Evolutionary conservation across 2,329 filamentous ascomycete genomes (phyloP).

Genomic region (Zymoseptoria brevis): DNA sequence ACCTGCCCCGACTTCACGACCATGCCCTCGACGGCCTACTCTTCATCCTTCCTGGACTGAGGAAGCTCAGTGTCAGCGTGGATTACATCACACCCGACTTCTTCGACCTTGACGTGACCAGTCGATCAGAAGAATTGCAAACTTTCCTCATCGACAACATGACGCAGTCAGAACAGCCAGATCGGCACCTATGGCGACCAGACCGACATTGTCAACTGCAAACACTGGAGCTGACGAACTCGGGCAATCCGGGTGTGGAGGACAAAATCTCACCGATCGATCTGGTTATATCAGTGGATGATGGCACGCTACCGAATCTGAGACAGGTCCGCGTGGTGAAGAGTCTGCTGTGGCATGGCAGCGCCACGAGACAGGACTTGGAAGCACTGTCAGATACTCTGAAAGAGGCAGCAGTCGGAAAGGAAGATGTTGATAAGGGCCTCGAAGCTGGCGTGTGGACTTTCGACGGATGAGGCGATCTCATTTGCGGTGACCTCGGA

Average conservation of each 20-base stretch:
- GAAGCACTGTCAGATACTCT: constrained; percentile 34
- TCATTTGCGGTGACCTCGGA: not conserved
- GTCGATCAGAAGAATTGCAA: constrained; percentile 2
- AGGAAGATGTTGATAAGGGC: constrained; percentile 2
- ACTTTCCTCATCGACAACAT: not conserved
- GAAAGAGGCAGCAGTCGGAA: constrained; percentile 21
- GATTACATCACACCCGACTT: constrained; percentile 40
- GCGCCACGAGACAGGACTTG: constrained; percentile 28
- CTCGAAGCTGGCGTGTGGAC: constrained; percentile 19
- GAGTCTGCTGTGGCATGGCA: constrained; percentile 34
- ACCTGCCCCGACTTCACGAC: constrained; percentile 34
- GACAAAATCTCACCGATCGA: constrained; percentile 36
- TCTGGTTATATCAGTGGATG: constrained; percentile 34
- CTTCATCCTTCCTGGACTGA: constrained; percentile 33
- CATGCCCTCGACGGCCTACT: constrained; percentile 36
- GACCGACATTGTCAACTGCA: constrained; percentile 26
- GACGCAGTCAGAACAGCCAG: not conserved
- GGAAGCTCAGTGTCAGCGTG: constrained; percentile 35
- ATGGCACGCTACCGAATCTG: constrained; percentile 34
- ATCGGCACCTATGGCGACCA: constrained; percentile 1
- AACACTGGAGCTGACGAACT: constrained; percentile 34
- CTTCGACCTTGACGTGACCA: constrained; percentile 27
- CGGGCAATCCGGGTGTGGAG: constrained; percentile 29
- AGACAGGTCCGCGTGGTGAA: constrained; percentile 32
- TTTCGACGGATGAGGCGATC: constrained; percentile 8